These are phyloP conservation scores for Pseudonitzschia delicatissima DNA, from an alignment of 108 stramenopile genomes.

Conservation along the genomic window DNA sequence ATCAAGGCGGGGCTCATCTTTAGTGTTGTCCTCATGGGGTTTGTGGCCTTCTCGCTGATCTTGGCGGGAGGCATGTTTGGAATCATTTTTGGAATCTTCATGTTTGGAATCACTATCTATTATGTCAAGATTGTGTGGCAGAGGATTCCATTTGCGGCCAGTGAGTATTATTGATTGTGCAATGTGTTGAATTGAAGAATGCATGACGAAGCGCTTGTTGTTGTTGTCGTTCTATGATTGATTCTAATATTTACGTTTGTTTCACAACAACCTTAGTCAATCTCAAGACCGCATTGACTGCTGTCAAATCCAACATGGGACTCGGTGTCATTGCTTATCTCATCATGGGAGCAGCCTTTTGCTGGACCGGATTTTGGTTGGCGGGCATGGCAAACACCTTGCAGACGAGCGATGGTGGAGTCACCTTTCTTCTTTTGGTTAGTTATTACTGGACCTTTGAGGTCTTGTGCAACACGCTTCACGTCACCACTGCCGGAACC, in stretches of 20 bases:
- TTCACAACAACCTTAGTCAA: not conserved
- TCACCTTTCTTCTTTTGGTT: constrained; percentile 44
- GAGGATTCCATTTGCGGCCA: constrained; percentile 77
- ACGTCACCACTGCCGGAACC: constrained; percentile 74
- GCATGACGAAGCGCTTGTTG: too few relatives aligned
- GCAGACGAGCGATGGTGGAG: constrained; percentile 15
- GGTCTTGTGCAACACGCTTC: constrained; percentile 70
- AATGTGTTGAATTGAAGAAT: not conserved
- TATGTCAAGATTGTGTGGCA: constrained; percentile 67
- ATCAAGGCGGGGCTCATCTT: constrained; percentile 66
- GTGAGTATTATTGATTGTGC: constrained; percentile 15
- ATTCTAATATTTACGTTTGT: not conserved
- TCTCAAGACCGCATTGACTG: constrained; percentile 56
- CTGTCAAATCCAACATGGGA: constrained; percentile 60
- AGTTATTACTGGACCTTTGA: constrained; percentile 57
- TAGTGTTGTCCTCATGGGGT: constrained; percentile 29
- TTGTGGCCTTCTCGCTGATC: constrained; percentile 34
- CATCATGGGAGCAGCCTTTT: constrained; percentile 48
- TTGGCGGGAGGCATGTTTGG: constrained; percentile 17
- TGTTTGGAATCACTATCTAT: constrained; percentile 52
- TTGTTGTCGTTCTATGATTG: too few relatives aligned
- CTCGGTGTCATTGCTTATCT: constrained; percentile 47
- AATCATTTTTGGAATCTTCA: constrained; percentile 24
- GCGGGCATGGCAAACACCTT: constrained; percentile 40
- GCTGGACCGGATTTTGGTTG: constrained; percentile 65